These are phyloP conservation scores for Gilbertella persicaria DNA, from an alignment of 371 early-diverging fungal genomes.

Conservation along the genomic window DNA sequence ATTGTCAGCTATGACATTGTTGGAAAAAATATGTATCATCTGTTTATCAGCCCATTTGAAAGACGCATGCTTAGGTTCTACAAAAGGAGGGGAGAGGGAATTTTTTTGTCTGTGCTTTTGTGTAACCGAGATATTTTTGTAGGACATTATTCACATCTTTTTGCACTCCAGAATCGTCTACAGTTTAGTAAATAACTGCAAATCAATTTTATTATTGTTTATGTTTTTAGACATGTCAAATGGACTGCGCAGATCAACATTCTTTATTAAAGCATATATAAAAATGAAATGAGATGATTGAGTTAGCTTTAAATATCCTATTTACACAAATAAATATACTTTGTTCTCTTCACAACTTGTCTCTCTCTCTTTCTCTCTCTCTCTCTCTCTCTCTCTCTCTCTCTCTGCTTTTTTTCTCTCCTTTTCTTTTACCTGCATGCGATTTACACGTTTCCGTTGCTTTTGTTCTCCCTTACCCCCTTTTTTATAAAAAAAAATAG, in stretches of 20 bases:
- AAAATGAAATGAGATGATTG: neutral
- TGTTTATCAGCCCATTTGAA: constrained; percentile 22
- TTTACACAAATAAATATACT: neutral
- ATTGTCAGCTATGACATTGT: too few species aligned
- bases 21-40: too few species aligned
- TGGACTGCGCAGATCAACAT: neutral
- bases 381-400: too few species aligned
- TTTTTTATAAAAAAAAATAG: neutral
- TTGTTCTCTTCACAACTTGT: neutral
- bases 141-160: neutral
- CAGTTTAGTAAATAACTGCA: neutral
- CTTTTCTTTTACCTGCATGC: constrained; percentile 2
- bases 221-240: neutral
- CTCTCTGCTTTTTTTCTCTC: too few species aligned
- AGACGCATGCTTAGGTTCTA: constrained; percentile 25
- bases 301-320: neutral
- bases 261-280: neutral
- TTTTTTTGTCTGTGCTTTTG: constrained; percentile 33
- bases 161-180: neutral
- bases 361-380: too few species aligned
- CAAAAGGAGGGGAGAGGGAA: neutral
- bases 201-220: neutral
- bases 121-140: neutral
- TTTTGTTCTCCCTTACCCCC: neutral
- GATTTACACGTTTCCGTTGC: constrained; percentile 6